Conservation (phyloP, 345 rosid genomes). For the Ceriops zippeliana region DNA sequence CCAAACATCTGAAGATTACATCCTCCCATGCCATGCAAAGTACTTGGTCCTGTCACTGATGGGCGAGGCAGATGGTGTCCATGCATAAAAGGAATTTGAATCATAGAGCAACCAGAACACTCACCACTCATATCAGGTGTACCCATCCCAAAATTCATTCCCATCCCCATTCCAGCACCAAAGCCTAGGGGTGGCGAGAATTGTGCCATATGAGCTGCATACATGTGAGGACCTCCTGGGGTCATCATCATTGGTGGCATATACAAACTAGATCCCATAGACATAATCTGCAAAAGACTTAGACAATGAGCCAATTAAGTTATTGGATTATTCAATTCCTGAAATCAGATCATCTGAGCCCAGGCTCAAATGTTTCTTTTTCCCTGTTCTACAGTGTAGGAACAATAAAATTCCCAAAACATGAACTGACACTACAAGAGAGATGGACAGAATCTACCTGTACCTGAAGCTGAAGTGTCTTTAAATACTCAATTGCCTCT, state of each 20-base stretch:
- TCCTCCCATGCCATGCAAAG: constrained; percentile 39
- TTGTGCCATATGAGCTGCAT: constrained; percentile 50
- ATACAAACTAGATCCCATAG: constrained; percentile 72
- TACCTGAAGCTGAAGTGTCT: constrained; percentile 83
- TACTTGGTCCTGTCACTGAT: constrained; percentile 27
- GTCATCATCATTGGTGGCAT: constrained; percentile 76
- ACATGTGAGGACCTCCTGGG: constrained; percentile 64
- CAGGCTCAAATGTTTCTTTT: not conserved
- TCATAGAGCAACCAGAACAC: constrained; percentile 40
- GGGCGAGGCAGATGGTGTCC: constrained; percentile 52
- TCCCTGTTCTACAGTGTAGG: not conserved
- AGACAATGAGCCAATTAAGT: constrained; percentile 8
- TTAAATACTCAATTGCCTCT: constrained; percentile 89
- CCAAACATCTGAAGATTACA: constrained; percentile 44
- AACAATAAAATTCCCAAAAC: not conserved
- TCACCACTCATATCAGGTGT: constrained; percentile 49
- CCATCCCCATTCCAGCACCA: constrained; percentile 67
- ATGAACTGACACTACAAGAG: not conserved
- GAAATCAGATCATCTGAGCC: not conserved
- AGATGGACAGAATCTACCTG: constrained; percentile 46
- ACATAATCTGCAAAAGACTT: constrained; percentile 59
- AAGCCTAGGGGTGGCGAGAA: constrained; percentile 28
- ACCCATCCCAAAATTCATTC: constrained; percentile 58
- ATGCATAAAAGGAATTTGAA: constrained; percentile 45
- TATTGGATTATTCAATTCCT: constrained; percentile 11